Percentiles rank a stretch among this genome's conserved stretches.
Evolutionary conservation across 805 yeast species (phyloP).

Genomic region (Candida morakotiae): DNA sequence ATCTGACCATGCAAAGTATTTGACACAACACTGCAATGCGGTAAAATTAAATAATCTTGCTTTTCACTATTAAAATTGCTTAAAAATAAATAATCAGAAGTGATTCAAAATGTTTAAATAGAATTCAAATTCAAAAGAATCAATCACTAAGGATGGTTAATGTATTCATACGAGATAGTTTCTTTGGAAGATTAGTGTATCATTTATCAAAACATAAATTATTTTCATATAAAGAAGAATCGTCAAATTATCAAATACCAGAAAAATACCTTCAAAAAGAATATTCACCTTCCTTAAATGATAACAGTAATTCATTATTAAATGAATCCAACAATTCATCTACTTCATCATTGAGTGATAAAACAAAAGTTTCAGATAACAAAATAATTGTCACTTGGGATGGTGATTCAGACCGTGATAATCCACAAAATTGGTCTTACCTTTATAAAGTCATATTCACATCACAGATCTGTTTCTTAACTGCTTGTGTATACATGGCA

Average conservation of each 20-base stretch:
- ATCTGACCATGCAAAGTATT: too few relatives aligned
- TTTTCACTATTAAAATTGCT: too few relatives aligned
- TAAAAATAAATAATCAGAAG: too few relatives aligned
- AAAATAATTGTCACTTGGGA: slow-evolving; percentile 24
- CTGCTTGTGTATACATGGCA: slow-evolving; percentile 52
- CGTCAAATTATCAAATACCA: slow-evolving; percentile 20
- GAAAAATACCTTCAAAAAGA: slow-evolving; percentile 17
- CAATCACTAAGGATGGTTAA: too few relatives aligned
- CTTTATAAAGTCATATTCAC: slow-evolving; percentile 35
- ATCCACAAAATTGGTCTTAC: slow-evolving; percentile 55
- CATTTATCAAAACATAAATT: slow-evolving; percentile 21
- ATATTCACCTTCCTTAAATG: background rate
- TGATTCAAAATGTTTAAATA: too few relatives aligned
- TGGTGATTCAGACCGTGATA: slow-evolving; percentile 47
- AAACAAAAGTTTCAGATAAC: background rate
- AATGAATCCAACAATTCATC: background rate
- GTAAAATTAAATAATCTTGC: too few relatives aligned
- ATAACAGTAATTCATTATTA: background rate
- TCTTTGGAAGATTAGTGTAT: slow-evolving; percentile 23
- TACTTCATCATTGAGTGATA: background rate
- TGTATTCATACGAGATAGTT: slow-evolving; percentile 27
- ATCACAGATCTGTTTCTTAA: slow-evolving; percentile 38
- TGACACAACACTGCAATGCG: too few relatives aligned
- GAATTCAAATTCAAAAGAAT: too few relatives aligned
- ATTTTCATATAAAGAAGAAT: slow-evolving; percentile 22